Evolutionary conservation across 108 stramenopile species (phyloP), one percentile per base, ranked within the genome.

Genomic region (Pseudonitzschia pungens): DNA sequence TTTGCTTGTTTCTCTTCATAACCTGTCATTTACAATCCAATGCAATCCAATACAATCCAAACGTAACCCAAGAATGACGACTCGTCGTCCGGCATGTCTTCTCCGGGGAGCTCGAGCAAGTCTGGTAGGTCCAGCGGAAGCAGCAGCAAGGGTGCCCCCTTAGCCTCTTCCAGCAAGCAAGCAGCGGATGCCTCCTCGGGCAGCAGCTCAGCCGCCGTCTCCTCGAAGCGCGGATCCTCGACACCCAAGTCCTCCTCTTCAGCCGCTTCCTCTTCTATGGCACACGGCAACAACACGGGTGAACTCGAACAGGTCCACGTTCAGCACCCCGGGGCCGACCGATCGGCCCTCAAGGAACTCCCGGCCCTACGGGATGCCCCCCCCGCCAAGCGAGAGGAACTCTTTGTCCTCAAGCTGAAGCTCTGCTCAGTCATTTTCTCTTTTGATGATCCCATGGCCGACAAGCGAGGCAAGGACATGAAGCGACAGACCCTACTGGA

Each of bases 401-500:
- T 97, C 1, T 97, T 97, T 59, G 87, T 86, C 63, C 64, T 83
- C 50, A 97, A 96, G 72, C 80, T 97, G 11, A 81, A 94, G 59
- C 69, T 96, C 10, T 97, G 96, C 81, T 77, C 80, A 18, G 89
- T 95, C 27, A 87, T 94, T 53, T 95, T 93, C 70, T 85, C 83
- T 21, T 97, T 95, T 77, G 91, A 91, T 68, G 93, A 94, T 76
- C 88, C 96, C 20, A 90, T 85, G 22, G 76, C 78, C 0, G 95
- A 96, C 70, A 91, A 92, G 69, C 81, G 93, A 14, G 91, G 89
- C 22, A 92, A 92, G 79, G 98, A 99, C 70, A 83, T 97, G 85
- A 99, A 99, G 83, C 92, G 98, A 11, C 93, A 97, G 73, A 98
- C 98, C 10, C 80, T 99, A 22, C 86, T 99, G 63, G 99, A 99